Evolutionary conservation across 768 basidiomycete genomes (phyloP).

Genomic region (Gymnopilus junonius): DNA sequence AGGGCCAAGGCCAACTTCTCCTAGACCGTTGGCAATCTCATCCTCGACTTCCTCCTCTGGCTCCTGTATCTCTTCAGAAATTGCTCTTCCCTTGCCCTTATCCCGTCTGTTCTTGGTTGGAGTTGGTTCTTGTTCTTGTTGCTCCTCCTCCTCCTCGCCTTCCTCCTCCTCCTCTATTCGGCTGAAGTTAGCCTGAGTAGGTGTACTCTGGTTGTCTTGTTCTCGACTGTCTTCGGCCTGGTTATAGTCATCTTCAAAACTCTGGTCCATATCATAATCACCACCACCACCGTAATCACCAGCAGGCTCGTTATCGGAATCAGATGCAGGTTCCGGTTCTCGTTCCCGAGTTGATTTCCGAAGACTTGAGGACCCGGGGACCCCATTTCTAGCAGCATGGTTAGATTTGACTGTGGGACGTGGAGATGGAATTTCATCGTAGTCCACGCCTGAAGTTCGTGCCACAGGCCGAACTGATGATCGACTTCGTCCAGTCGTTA

Average conservation of each 20-base stretch:
- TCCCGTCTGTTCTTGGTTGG: slow-evolving; percentile 30
- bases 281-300: slow-evolving; percentile 30
- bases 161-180: slow-evolving; percentile 53
- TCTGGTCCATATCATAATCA: slow-evolving; percentile 26
- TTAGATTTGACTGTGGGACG: slow-evolving; percentile 37
- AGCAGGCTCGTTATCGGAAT: slow-evolving; percentile 33
- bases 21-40: slow-evolving; percentile 46
- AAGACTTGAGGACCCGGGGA: slow-evolving; percentile 45
- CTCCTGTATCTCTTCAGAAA: slow-evolving; percentile 9
- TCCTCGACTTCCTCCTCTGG: slow-evolving; percentile 45
- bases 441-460: slow-evolving; percentile 60
- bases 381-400: slow-evolving; percentile 35
- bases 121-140: slow-evolving; percentile 32
- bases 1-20: slow-evolving; percentile 37
- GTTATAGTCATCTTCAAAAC: slow-evolving; percentile 32
- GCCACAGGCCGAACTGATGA: slow-evolving; percentile 51
- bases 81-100: slow-evolving; percentile 45
- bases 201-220: slow-evolving; percentile 25
- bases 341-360: slow-evolving; percentile 35
- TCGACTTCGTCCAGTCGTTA: slow-evolving; percentile 38
- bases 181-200: slow-evolving; percentile 48
- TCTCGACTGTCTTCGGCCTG: slow-evolving; percentile 23
- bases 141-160: slow-evolving; percentile 40
- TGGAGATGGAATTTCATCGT: slow-evolving; percentile 68
- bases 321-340: slow-evolving; percentile 35